These are phyloP conservation scores for Chionographis japonica DNA, from an alignment of 106 monocot species.

Conservation along the genomic window DNA sequence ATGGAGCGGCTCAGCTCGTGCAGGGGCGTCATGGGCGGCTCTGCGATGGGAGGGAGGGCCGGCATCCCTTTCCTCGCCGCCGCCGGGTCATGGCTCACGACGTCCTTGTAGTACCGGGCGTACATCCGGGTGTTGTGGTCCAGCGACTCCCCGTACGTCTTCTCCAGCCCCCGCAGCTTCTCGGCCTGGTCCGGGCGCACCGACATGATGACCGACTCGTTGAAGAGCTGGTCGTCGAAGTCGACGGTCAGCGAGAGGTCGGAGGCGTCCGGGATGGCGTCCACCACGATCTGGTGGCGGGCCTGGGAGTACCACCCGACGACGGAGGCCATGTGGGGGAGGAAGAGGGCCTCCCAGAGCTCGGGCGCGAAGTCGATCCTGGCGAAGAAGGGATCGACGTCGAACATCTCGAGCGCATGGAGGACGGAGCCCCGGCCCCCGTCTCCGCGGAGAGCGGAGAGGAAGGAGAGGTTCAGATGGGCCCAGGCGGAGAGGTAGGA, in stretches of 20 bases:
- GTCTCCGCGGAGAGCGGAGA: conserved; percentile 14
- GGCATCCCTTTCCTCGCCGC: conserved; percentile 16
- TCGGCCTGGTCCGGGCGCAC: conserved; percentile 42
- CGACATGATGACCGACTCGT: conserved; percentile 29
- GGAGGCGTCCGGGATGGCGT: conserved; percentile 28
- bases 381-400: conserved; percentile 42
- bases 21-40: conserved; percentile 37
- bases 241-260: conserved; percentile 28
- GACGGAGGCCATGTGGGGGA: conserved; percentile 53
- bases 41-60: conserved; percentile 33
- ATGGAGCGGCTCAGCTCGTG: conserved; percentile 36
- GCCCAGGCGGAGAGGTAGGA: conserved; percentile 63
- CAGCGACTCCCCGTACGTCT: conserved; percentile 32
- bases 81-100: conserved; percentile 8
- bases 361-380: conserved; percentile 52
- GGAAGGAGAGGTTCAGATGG: conserved; percentile 44
- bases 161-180: conserved; percentile 33
- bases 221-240: conserved; percentile 28
- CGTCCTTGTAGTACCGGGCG: conserved; percentile 41
- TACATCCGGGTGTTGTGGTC: conserved; percentile 34
- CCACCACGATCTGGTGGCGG: conserved; percentile 28
- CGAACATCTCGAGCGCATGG: conserved; percentile 35
- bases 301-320: conserved; percentile 45
- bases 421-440: background rate
- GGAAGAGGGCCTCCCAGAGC: conserved; percentile 45